Conservation (phyloP, 768 basidiomycete species). For the Boletus eberwhitei region DNA sequence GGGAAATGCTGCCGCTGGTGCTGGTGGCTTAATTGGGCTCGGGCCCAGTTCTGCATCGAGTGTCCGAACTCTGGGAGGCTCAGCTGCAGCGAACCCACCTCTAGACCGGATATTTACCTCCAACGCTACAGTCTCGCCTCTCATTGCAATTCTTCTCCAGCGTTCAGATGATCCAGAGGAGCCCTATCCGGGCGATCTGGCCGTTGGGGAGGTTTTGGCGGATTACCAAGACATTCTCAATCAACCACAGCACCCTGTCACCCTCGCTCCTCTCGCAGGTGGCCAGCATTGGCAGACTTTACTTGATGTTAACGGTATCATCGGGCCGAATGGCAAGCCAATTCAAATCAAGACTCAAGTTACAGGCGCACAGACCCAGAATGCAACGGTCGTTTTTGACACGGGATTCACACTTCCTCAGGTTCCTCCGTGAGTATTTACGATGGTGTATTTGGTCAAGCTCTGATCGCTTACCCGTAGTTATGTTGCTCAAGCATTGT, state of each 20-base stretch:
- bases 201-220: conserved; percentile 55
- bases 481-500: conserved; percentile 56
- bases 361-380: conserved; percentile 37
- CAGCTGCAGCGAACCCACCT: conserved; percentile 46
- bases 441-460: conserved; percentile 5
- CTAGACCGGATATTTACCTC: conserved; percentile 65
- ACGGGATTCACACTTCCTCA: conserved; percentile 70
- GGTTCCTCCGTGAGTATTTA: conserved; percentile 43
- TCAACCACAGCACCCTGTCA: conserved; percentile 52
- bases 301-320: conserved; percentile 58
- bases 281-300: conserved; percentile 66
- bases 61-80: conserved; percentile 36
- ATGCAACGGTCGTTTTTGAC: conserved; percentile 62
- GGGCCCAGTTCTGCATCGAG: conserved; percentile 59
- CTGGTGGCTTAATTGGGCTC: conserved; percentile 48
- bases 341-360: conserved; percentile 49
- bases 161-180: conserved; percentile 53
- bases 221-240: conserved; percentile 47
- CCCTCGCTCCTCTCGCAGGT: conserved; percentile 32
- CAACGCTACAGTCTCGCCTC: conserved; percentile 55
- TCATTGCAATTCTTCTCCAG: conserved; percentile 60
- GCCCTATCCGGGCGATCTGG: conserved; percentile 55
- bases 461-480: conserved; percentile 31
- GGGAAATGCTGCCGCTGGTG: conserved; percentile 7
- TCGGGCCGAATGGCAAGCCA: conserved; percentile 55